Evolutionary conservation across 2,329 filamentous ascomycete genomes (phyloP).

Genomic region (Fusarium tanahbumbuense): DNA sequence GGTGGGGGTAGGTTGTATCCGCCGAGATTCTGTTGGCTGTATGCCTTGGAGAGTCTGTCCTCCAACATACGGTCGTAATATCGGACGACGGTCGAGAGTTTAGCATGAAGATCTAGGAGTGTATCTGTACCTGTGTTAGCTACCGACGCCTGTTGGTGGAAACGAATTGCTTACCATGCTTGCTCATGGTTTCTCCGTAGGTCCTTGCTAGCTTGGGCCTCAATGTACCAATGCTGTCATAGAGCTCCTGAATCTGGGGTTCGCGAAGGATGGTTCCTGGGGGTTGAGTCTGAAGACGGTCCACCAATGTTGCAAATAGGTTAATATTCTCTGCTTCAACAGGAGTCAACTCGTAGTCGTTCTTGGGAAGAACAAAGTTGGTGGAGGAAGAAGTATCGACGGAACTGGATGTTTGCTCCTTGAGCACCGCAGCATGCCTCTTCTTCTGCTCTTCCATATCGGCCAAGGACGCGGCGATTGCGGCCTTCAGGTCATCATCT

Average conservation of each 20-base stretch:
- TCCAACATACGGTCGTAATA: constrained; percentile 99
- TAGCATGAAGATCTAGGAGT: constrained; percentile 91
- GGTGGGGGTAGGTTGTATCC: constrained; percentile 69
- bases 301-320: constrained; percentile 91
- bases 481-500: constrained; percentile 91
- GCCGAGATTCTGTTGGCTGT: constrained; percentile 80
- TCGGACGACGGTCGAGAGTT: constrained; percentile 93
- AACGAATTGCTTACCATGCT: constrained; percentile 75
- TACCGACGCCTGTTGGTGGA: background rate
- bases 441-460: constrained; percentile 99
- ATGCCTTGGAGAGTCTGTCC: constrained; percentile 91
- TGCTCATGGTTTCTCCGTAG: constrained; percentile 99
- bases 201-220: constrained; percentile 94
- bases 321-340: constrained; percentile 99
- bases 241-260: constrained; percentile 97
- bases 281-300: constrained; percentile 92
- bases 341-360: constrained; percentile 92
- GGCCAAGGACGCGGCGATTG: constrained; percentile 91
- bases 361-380: constrained; percentile 75
- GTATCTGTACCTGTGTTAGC: constrained; percentile 71
- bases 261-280: constrained; percentile 96
- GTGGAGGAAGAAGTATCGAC: constrained; percentile 53
- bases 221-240: constrained; percentile 94
- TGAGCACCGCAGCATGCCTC: constrained; percentile 84
- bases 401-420: constrained; percentile 74